phyloP scores from a whole-genome alignment of 495 filamentous ascomycete species.

The Geoglossum glabrum region DNA sequence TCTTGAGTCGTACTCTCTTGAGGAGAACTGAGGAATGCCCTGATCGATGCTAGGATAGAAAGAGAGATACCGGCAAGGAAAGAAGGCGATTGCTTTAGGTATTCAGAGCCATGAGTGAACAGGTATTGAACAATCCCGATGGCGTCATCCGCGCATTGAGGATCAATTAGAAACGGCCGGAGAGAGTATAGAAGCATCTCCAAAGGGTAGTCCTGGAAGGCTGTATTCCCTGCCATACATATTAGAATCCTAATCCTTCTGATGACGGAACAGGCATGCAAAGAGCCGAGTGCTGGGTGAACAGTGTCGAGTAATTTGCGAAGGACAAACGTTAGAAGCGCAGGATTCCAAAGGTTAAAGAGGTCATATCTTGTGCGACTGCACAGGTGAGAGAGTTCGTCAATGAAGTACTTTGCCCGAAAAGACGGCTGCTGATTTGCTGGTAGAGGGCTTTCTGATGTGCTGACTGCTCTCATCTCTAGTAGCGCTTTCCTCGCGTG shows the following conservation, averaged over 20 bases:
- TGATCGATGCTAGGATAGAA: constrained; percentile 52
- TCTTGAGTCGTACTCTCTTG: constrained; percentile 56
- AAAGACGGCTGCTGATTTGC: constrained; percentile 74
- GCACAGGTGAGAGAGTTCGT: constrained; percentile 58
- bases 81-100: constrained; percentile 41
- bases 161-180: constrained; percentile 55
- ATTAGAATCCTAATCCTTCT: constrained; percentile 70
- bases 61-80: constrained; percentile 65
- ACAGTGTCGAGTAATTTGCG: constrained; percentile 62
- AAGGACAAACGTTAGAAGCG: constrained; percentile 51
- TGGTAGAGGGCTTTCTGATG: constrained; percentile 38
- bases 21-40: constrained; percentile 44
- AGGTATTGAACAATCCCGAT: constrained; percentile 78
- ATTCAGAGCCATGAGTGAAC: constrained; percentile 40
- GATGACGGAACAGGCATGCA: constrained; percentile 70
- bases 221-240: constrained; percentile 49
- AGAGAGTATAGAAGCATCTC: constrained; percentile 79
- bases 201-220: constrained; percentile 60
- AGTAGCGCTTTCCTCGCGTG: constrained; percentile 40
- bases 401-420: constrained; percentile 48
- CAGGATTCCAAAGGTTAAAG: constrained; percentile 52
- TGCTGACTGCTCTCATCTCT: constrained; percentile 42
- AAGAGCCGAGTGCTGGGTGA: constrained; percentile 67
- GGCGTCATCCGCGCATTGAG: constrained; percentile 79
- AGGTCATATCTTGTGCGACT: constrained; percentile 42